phyloP scores from a whole-genome alignment of 2,329 filamentous ascomycete genomes.

The Sporothrix sp. region DNA sequence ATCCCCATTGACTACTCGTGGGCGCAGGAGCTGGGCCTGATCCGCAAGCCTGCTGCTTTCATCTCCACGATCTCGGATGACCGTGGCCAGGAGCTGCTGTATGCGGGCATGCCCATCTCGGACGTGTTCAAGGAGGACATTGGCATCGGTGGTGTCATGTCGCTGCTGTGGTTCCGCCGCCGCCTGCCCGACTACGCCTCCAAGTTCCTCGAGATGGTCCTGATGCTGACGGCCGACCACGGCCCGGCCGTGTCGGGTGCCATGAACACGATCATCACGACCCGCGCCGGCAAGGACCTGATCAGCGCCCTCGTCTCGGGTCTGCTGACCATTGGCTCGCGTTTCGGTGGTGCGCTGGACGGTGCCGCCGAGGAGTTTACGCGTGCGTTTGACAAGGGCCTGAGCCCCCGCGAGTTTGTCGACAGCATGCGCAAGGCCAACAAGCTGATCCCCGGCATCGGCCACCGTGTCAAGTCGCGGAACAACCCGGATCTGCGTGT shows the following conservation, averaged over 20 bases:
- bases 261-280: conserved; percentile 99
- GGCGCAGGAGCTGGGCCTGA: conserved; percentile 97
- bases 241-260: conserved; percentile 97
- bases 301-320: conserved; percentile 92
- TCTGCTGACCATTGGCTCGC: conserved; percentile 95
- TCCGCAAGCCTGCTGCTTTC: conserved; percentile 98
- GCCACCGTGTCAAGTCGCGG: conserved; percentile 97
- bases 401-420: conserved; percentile 97
- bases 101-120: conserved; percentile 99
- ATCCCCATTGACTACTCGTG: conserved; percentile 99
- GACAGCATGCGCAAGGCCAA: conserved; percentile 99
- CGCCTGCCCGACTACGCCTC: conserved; percentile 91
- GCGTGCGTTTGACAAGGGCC: conserved; percentile 94
- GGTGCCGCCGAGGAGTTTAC: conserved; percentile 98
- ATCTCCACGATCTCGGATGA: conserved; percentile 99
- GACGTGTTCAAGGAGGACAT: conserved; percentile 99
- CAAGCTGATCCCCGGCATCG: conserved; percentile 99
- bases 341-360: conserved; percentile 96
- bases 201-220: conserved; percentile 99
- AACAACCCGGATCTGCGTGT: conserved; percentile 99
- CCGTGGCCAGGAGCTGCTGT: conserved; percentile 97
- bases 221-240: conserved; percentile 99
- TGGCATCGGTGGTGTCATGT: conserved; percentile 99
- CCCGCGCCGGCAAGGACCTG: conserved; percentile 96
- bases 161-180: conserved; percentile 97